Evolutionary conservation across 2,329 filamentous ascomycete genomes (phyloP), one percentile per base, ranked within the genome.

Genomic region (Trichoderma citrinoviride): DNA sequence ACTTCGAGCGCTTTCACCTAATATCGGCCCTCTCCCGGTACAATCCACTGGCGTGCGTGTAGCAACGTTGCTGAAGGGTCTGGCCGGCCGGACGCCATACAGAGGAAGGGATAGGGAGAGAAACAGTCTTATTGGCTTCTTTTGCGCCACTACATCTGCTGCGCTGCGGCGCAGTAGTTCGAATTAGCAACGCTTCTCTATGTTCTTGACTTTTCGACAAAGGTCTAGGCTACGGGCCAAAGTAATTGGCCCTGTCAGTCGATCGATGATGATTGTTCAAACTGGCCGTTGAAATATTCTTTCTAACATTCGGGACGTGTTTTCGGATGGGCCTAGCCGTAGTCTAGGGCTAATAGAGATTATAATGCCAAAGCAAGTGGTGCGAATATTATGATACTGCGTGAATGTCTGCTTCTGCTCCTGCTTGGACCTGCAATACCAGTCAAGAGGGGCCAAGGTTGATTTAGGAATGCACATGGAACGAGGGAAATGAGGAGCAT

Each of bases 281-380:
- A 25, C 43, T 69, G 68, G 40, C 50, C 21, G 19, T 65, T 53
- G 37, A 23, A 29, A 41, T 27, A 52, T 50, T 56, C 37, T 44
- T 25, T 14, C 14, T 15, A 49, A 23, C 52, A 19, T 54, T 54
- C 10, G 25, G 17, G 25, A 53, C 27, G 44, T 23, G 70, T 67
- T 68, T 64, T 71, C 67, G 69, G 73, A 70, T 74, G 74, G 72
- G 70, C 70, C 68, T 67, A 71, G 73, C 72, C 74, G 72, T 77
- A 77, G 75, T 74, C 70, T 72, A 72, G 72, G 69, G 65, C 70
- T 73, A 21, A 73, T 68, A 65, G 43, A 57, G 53, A 47, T 37
- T 57, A 50, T 41, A 62, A 65, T 62, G 33, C 56, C 56, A 65
- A 62, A 17, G 25, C 41, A 49, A 40, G 33, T 49, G 55, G 57